phyloP scores from a whole-genome alignment of 2,329 filamentous ascomycete genomes.

The Hymenoscyphus scutula region DNA sequence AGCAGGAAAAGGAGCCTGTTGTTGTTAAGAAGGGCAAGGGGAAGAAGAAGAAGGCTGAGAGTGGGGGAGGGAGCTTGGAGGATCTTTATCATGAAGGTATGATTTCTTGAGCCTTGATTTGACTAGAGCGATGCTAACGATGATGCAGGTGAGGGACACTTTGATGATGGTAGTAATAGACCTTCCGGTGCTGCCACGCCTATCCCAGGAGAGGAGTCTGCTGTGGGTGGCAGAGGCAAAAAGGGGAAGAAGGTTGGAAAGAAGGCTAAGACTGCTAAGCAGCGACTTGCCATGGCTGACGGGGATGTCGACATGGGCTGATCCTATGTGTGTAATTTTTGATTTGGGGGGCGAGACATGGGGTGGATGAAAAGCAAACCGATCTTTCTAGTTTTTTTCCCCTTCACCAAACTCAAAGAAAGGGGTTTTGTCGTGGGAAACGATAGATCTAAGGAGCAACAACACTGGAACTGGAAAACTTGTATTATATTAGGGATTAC shows the following conservation, averaged over 20 bases:
- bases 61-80: constrained; percentile 66
- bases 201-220: constrained; percentile 46
- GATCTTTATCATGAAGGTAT: constrained; percentile 99
- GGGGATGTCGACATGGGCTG: constrained; percentile 43
- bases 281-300: constrained; percentile 66
- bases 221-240: constrained; percentile 52
- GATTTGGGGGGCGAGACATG: not conserved
- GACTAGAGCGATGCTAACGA: constrained; percentile 37
- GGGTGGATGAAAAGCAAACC: not conserved
- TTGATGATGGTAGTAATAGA: constrained; percentile 82
- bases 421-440: not conserved
- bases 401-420: not conserved
- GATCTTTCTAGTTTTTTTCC: not conserved
- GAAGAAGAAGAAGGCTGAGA: constrained; percentile 54
- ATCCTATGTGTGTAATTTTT: constrained; percentile 6
- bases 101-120: constrained; percentile 37
- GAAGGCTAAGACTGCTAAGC: constrained; percentile 67
- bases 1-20: constrained; percentile 58
- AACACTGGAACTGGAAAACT: constrained; percentile 4
- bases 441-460: constrained; percentile 1
- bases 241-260: constrained; percentile 52
- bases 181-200: constrained; percentile 84
- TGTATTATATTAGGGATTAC: constrained; percentile 17
- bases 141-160: constrained; percentile 84
- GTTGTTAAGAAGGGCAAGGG: constrained; percentile 62